phyloP scores from a whole-genome alignment of 345 rosid species.

The Populus pruinosa region DNA sequence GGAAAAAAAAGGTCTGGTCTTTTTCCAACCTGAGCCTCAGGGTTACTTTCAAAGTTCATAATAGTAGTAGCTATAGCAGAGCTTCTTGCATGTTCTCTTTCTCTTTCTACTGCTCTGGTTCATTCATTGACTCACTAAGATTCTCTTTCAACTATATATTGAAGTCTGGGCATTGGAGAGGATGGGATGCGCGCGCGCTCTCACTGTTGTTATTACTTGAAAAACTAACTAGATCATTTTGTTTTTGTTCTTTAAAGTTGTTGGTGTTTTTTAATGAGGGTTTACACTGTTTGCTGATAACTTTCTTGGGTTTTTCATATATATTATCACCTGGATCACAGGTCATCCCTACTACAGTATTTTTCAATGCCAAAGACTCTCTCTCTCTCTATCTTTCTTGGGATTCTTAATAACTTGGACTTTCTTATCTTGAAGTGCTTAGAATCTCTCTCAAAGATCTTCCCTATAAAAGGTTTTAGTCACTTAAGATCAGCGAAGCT shows the following conservation, averaged over 20 bases:
- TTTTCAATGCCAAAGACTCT: neutral
- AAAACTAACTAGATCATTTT: neutral
- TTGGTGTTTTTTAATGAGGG: neutral
- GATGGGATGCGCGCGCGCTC: neutral
- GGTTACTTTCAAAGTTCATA: neutral
- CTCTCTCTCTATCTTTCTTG: neutral
- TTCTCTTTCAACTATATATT: constrained; percentile 1
- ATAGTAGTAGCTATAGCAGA: neutral
- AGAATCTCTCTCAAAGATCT: neutral
- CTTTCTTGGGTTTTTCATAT: neutral
- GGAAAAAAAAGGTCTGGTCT: constrained; percentile 45
- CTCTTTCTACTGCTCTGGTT: neutral
- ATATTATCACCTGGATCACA: neutral
- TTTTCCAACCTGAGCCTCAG: constrained; percentile 22
- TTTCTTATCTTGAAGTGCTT: neutral
- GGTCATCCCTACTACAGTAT: neutral
- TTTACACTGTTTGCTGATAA: neutral
- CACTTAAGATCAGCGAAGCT: neutral
- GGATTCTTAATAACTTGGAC: neutral
- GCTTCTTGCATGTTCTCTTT: neutral
- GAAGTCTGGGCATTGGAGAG: neutral
- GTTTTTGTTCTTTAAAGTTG: neutral
- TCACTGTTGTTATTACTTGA: neutral
- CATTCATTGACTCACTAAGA: neutral
- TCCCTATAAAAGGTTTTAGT: neutral